Base-by-base conservation (phyloP, 1,284 basidiomycete species). In the Pseudozyma flocculosa region DNA sequence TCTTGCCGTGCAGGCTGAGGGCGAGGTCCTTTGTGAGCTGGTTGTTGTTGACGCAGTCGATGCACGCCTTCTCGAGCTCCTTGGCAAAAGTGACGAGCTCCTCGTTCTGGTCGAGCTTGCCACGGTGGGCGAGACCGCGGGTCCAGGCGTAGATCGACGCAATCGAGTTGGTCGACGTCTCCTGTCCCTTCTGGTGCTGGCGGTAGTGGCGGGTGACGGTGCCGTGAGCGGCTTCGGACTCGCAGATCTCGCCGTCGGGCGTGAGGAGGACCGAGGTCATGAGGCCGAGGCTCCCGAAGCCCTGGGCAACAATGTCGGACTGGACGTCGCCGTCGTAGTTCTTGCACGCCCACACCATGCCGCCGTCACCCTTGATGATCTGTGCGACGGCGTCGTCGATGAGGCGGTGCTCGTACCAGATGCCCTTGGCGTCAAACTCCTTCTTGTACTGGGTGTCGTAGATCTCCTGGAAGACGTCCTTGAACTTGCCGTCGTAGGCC, bases 61-160 rank as follows among this genome's bases (percentile, higher is more conserved):
- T 84, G 78, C 95, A 97, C 3, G 44, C 89, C 85, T 81, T 83
- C 82, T 98, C 95, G 43, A 98, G 84, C 54, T 87, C 85, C 44
- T 83, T 76, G 72, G 89, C 92, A 81, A 95, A 98, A 43, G 80
- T 80, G 53, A 82, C 82, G 40, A 98, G 85, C 41, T 84, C 82
- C 32, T 86, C 84, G 78, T 95, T 97, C 42, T 82, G 81, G 79
- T 98, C 94, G 30, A 96, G 84, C 82, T 92, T 92, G 67, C 92
- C 94, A 61, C 94, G 87, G 83, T 94, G 92, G 37, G 64, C 51
- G 36, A 92, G 81, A 1, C 94, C 94, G 45, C 95, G 87, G 17
- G 94, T 98, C 94, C 94, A 98, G 14, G 94, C 94, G 75, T 94
- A 98, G 83, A 98, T 97, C 53, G 90, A 93, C 39, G 94, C 94